phyloP scores from a whole-genome alignment of 306 rosid species.

The Gastrolobium villosum region DNA sequence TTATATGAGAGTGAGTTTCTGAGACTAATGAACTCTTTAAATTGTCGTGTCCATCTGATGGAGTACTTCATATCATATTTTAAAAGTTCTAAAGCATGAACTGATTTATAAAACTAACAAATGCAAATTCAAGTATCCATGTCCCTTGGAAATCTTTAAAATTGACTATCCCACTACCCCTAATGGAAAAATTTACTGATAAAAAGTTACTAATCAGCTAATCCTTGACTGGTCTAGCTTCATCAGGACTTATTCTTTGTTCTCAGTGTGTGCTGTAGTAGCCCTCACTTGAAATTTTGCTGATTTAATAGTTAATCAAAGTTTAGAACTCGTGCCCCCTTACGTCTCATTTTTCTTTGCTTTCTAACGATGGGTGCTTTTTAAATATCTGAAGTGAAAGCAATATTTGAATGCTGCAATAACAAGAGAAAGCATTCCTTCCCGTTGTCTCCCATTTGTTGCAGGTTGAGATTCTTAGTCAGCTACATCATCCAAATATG shows the following conservation, averaged over 20 bases:
- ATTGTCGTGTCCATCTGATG: slow-evolving; percentile 23
- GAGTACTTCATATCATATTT: slow-evolving; percentile 41
- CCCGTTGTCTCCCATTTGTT: slow-evolving; percentile 45
- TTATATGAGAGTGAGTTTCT: slow-evolving; percentile 43
- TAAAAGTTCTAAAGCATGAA: slow-evolving; percentile 27
- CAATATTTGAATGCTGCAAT: slow-evolving; percentile 40
- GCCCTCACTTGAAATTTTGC: slow-evolving; percentile 29
- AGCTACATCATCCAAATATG: slow-evolving; percentile 88
- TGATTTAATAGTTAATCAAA: slow-evolving; percentile 29
- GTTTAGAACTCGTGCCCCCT: slow-evolving; percentile 24
- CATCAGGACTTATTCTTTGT: slow-evolving; percentile 4
- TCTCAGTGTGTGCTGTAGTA: slow-evolving; percentile 11
- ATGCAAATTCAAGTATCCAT: slow-evolving; percentile 35
- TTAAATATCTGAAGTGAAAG: slow-evolving; percentile 36
- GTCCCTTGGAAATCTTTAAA: slow-evolving; percentile 6
- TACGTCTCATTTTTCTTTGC: slow-evolving; percentile 30
- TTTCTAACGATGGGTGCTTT: slow-evolving; percentile 17
- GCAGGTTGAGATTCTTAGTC: slow-evolving; percentile 93
- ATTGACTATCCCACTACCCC: slow-evolving; percentile 15
- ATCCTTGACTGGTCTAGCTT: slow-evolving; percentile 38
- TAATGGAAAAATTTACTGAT: slow-evolving; percentile 14
- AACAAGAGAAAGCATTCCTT: slow-evolving; percentile 32
- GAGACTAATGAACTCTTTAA: slow-evolving; percentile 36
- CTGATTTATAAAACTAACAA: slow-evolving; percentile 28
- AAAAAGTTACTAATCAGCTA: slow-evolving; percentile 28